phyloP scores from a whole-genome alignment of 2,329 filamentous ascomycete genomes.

The Allantophomopsis lycopodina region DNA sequence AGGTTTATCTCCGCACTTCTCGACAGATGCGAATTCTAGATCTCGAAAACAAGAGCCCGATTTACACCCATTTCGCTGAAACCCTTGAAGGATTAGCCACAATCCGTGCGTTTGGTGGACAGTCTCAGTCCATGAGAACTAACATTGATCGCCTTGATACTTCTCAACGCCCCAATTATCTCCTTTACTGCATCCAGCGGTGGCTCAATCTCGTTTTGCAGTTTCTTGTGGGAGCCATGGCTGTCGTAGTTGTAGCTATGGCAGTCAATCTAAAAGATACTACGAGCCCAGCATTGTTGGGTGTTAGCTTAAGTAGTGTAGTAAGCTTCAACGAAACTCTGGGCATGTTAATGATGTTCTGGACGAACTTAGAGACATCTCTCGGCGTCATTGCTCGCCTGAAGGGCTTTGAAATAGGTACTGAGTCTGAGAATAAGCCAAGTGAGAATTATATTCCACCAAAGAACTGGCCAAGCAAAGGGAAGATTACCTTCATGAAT shows the following conservation, averaged over 20 bases:
- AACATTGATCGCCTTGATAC: slow-evolving; percentile 18
- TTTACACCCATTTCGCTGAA: slow-evolving; percentile 30
- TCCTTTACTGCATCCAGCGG: slow-evolving; percentile 27
- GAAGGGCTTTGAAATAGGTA: slow-evolving; percentile 33
- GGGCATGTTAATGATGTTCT: slow-evolving; percentile 19
- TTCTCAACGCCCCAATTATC: slow-evolving; percentile 30
- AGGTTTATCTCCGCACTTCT: slow-evolving; percentile 28
- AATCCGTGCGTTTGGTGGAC: slow-evolving; percentile 29
- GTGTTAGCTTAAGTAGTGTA: slow-evolving; percentile 29
- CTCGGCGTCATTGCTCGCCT: slow-evolving; percentile 40
- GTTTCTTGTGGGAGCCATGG: slow-evolving; percentile 22
- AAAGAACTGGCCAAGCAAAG: slow-evolving; percentile 16
- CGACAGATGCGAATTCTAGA: slow-evolving; percentile 30
- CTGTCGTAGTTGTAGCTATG: slow-evolving; percentile 15
- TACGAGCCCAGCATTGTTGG: slow-evolving; percentile 4
- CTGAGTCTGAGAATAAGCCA: slow-evolving; percentile 18
- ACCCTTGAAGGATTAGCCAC: slow-evolving; percentile 26
- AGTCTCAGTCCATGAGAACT: background rate
- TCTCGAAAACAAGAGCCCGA: slow-evolving; percentile 24
- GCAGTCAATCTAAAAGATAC: slow-evolving; percentile 6
- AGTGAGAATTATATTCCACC: background rate
- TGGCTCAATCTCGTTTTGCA: slow-evolving; percentile 30
- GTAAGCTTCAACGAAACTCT: slow-evolving; percentile 26
- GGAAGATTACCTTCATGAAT: slow-evolving; percentile 4
- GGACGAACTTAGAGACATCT: slow-evolving; percentile 41